Evolutionary conservation across 306 rosid species (phyloP), one percentile per base, ranked within the genome.

Genomic region (Arachis stenosperma): DNA sequence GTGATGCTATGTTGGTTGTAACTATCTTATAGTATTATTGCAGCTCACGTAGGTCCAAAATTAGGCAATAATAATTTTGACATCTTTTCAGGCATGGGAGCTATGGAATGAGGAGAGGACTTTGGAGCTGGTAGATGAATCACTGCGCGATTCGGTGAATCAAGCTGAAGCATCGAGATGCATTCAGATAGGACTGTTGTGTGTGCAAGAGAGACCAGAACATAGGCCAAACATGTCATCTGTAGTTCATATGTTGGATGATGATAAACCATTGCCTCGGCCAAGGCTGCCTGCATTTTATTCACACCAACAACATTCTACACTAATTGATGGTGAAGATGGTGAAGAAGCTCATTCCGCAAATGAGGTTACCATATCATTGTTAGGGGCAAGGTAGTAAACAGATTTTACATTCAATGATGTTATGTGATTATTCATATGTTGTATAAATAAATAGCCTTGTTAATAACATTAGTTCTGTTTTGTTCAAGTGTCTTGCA

Each of bases 181-280:
- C 14, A 69, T 81, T 53, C 79, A 81, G 0, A 59, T 61, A 1
- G 78, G 81, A 0, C 14, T 81, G 2, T 73, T 81, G 7, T 81
- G 85, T 0, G 76, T 77, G 3, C 79, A 81, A 37, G 56, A 73
- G 11, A 68, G 63, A n/a, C 73, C 82, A n/a, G 68, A 77, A 17
- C 79, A 81, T 15, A 72, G 79, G 43, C 85, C 82, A 14, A 36
- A 9, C 39, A 81, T 81, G 69, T 77, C 79, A 39, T 53, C 53
- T 5, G 79, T 81, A 14, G 57, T 72, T 27, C 41, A 73, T 12
- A 81, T 81, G 85, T 33, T 81, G 51, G 62, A 61, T 54, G 81
- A 81, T 40, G 76, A 77, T 58, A 75, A 39, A 47, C 59, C 12
- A 15, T 46, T 75, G 6, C 65, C 77, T 1, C 27, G 10, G n/a